Conservation (phyloP, 129 eudicot species). For the Lactuca saligna region DNA sequence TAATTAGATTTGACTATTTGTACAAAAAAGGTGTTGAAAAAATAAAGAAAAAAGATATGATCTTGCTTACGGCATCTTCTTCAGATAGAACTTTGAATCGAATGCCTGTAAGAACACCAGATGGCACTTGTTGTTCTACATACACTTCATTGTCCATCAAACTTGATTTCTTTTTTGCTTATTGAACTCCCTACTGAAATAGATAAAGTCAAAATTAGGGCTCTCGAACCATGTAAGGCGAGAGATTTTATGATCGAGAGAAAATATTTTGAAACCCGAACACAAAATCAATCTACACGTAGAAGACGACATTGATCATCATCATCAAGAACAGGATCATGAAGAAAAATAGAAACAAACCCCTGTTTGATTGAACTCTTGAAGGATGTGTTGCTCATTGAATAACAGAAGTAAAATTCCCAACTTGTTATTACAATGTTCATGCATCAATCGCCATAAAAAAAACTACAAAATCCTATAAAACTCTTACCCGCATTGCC, state of each 20-base stretch:
- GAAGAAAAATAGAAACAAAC: conserved; percentile 3
- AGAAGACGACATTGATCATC: conserved; percentile 12
- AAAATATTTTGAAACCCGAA: conserved; percentile 4
- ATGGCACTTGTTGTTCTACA: conserved; percentile 49
- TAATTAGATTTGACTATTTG: neutral
- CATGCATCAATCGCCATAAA: conserved; percentile 18
- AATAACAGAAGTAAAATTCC: conserved; percentile 22
- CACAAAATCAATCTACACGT: conserved; percentile 14
- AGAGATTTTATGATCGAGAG: neutral
- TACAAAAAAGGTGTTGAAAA: neutral
- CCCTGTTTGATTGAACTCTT: neutral
- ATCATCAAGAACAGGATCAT: conserved; percentile 5
- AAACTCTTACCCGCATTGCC: conserved; percentile 31
- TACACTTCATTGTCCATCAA: conserved; percentile 53
- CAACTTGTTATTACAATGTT: conserved; percentile 15
- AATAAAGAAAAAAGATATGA: neutral
- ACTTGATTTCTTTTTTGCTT: conserved; percentile 1
- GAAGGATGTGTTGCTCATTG: neutral
- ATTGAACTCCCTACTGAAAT: conserved; percentile 17
- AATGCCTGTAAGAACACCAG: conserved; percentile 60
- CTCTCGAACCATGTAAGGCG: neutral
- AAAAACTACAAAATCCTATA: conserved; percentile 1
- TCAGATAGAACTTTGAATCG: conserved; percentile 55
- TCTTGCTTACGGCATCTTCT: conserved; percentile 71
- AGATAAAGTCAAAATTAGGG: conserved; percentile 5